Conservation (phyloP, 371 early-diverging fungal genomes). For the Rhizopus arrhizus region DNA sequence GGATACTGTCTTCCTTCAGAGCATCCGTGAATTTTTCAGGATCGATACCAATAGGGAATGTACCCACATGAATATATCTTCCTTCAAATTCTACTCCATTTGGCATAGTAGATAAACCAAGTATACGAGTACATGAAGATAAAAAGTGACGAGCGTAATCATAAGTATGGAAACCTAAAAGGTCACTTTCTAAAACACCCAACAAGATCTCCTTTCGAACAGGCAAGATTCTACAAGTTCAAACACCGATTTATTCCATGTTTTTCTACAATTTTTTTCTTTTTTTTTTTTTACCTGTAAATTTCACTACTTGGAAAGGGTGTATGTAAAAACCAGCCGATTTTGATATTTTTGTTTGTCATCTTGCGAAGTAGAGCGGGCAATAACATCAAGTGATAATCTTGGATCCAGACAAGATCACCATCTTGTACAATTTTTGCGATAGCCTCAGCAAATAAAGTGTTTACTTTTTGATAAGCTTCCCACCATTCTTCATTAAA, state of each 20-base stretch:
- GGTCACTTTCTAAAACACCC: constrained; percentile 89
- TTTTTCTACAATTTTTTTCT: not conserved
- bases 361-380: constrained; percentile 85
- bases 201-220: constrained; percentile 88
- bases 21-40: constrained; percentile 83
- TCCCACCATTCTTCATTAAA: constrained; percentile 46
- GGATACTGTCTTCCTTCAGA: constrained; percentile 68
- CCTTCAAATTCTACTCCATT: constrained; percentile 81
- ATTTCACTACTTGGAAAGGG: constrained; percentile 96
- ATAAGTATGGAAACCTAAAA: constrained; percentile 96
- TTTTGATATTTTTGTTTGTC: constrained; percentile 85
- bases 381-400: constrained; percentile 95
- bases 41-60: constrained; percentile 99
- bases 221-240: constrained; percentile 14
- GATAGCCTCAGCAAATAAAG: not conserved
- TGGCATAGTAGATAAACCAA: constrained; percentile 86
- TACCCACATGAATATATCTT: constrained; percentile 73
- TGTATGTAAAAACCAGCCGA: constrained; percentile 97
- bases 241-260: too few relatives aligned
- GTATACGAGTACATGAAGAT: constrained; percentile 86
- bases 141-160: constrained; percentile 95
- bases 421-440: not conserved
- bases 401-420: constrained; percentile 95
- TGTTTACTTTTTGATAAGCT: too few relatives aligned
- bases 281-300: constrained; percentile 65